phyloP scores from a whole-genome alignment of 2,329 filamentous ascomycete genomes.

The Alternaria brassicae region DNA sequence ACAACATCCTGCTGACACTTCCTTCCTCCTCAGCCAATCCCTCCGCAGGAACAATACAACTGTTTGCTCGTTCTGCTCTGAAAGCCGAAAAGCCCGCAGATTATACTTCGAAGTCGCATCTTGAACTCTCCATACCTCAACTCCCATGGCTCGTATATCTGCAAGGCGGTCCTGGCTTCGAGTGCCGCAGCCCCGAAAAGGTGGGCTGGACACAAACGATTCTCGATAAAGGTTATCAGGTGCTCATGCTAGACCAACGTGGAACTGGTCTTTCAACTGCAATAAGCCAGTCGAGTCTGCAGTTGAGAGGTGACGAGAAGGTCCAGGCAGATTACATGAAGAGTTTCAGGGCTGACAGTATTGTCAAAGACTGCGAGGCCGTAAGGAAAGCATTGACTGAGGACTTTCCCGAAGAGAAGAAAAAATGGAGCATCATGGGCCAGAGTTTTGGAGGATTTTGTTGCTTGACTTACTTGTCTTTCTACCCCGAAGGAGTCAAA shows the following conservation, averaged over 20 bases:
- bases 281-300: conserved; percentile 75
- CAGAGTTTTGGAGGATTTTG: conserved; percentile 95
- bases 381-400: conserved; percentile 77
- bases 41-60: conserved; percentile 65
- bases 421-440: conserved; percentile 85
- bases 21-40: conserved; percentile 55
- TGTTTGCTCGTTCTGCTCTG: conserved; percentile 79
- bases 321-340: conserved; percentile 83
- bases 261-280: conserved; percentile 87
- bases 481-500: conserved; percentile 75
- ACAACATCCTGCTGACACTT: background rate
- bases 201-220: conserved; percentile 73
- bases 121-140: conserved; percentile 56
- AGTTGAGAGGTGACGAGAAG: conserved; percentile 65
- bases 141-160: conserved; percentile 73
- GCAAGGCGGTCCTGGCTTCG: conserved; percentile 85
- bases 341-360: conserved; percentile 86
- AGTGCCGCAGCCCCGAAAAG: conserved; percentile 76
- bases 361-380: conserved; percentile 88
- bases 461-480: conserved; percentile 80
- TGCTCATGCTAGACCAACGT: conserved; percentile 86
- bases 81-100: conserved; percentile 70
- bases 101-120: conserved; percentile 56
- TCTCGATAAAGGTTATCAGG: conserved; percentile 81
- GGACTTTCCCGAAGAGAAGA: conserved; percentile 71